phyloP scores from a whole-genome alignment of 306 rosid species.

The Sindora glabra region DNA sequence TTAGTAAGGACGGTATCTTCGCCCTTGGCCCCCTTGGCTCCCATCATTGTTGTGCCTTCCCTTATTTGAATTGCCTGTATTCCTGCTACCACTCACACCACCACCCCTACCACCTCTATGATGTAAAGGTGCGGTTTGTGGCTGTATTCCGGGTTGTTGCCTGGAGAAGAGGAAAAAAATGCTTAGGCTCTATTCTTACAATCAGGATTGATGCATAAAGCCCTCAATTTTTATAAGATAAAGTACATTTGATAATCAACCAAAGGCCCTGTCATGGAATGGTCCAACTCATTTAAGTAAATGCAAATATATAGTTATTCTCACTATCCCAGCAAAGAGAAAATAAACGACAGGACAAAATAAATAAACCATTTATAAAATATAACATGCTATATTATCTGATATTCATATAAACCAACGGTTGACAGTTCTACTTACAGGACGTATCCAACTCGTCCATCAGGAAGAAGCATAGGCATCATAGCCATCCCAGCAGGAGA shows the following conservation, averaged over 20 bases:
- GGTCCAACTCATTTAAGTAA: too few species aligned
- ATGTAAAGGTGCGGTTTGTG: constrained; percentile 44
- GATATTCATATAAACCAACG: not conserved
- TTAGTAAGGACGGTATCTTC: constrained; percentile 82
- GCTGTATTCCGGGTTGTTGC: constrained; percentile 77
- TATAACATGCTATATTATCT: not conserved
- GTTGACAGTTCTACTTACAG: constrained; percentile 48
- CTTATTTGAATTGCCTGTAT: constrained; percentile 45
- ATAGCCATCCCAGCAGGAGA: constrained; percentile 80
- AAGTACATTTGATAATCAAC: not conserved
- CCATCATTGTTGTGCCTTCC: constrained; percentile 56
- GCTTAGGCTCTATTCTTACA: constrained; percentile 6
- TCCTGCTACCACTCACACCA: constrained; percentile 41
- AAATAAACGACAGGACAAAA: not conserved
- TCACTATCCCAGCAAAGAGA: not conserved
- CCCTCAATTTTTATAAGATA: not conserved
- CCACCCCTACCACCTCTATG: constrained; percentile 55
- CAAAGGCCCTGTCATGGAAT: not conserved
- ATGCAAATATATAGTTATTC: not conserved
- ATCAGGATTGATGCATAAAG: not conserved
- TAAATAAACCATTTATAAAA: not conserved
- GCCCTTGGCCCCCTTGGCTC: constrained; percentile 75
- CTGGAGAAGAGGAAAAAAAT: constrained; percentile 33
- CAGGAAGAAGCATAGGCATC: constrained; percentile 98
- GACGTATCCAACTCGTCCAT: constrained; percentile 92